Conservation (phyloP, 1,139 yeast genomes). For the Pichia sp. region DNA sequence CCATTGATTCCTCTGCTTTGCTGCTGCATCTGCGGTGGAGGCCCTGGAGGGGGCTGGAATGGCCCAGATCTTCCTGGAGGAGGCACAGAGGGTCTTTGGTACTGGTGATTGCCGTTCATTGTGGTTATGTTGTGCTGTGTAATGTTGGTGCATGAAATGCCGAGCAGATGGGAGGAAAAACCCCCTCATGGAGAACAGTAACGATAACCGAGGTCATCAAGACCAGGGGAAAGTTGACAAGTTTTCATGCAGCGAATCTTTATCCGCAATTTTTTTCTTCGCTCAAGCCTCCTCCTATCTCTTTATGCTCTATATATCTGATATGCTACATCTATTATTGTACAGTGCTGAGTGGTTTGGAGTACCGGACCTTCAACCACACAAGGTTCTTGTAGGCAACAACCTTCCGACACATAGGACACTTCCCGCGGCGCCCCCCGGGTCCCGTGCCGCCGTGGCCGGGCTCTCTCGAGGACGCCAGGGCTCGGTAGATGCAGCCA, state of each 20-base stretch:
- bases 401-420: constrained; percentile 46
- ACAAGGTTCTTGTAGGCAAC: constrained; percentile 35
- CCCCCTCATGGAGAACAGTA: background rate
- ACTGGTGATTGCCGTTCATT: background rate
- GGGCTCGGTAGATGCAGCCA: constrained; percentile 46
- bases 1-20: constrained; percentile 10
- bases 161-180: too few species aligned
- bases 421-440: constrained; percentile 27
- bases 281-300: background rate
- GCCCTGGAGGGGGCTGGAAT: constrained; percentile 5
- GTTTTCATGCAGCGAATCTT: background rate
- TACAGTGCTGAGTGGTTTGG: background rate
- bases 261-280: background rate
- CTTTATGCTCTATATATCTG: background rate
- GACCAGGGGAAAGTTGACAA: background rate
- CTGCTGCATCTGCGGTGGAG: background rate
- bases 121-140: background rate
- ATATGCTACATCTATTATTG: background rate
- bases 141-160: background rate
- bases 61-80: constrained; percentile 24
- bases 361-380: constrained; percentile 29
- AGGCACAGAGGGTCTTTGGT: constrained; percentile 4
- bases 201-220: background rate
- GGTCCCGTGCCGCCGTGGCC: constrained; percentile 27
- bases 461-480: constrained; percentile 31